Evolutionary conservation across 2,329 filamentous ascomycete species (phyloP), one percentile per base, ranked within the genome.

Genomic region (Coniochaeta ligniaria): DNA sequence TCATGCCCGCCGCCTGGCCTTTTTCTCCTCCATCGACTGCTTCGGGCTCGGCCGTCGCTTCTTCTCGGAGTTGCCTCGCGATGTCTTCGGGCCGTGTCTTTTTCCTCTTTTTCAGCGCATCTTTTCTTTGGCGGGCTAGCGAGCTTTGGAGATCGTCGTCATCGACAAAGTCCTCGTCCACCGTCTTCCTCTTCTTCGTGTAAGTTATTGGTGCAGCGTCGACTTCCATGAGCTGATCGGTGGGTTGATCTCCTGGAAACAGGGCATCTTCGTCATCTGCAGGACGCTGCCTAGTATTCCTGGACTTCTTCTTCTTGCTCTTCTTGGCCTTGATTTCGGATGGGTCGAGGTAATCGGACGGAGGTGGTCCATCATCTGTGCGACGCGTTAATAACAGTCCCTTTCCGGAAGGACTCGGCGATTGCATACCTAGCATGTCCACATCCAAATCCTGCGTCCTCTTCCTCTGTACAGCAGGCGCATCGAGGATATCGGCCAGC

Each of bases 301-400:
- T 94, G 35, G 85, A 83, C 75, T 94, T 95, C 78, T 94, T 96
- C 74, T 87, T 97, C 76, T 96, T 97, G 0, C 91, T 88, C 73
- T 96, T 99, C 76, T 92, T 96, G 64, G 98, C 83, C 74, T 97
- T 99, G 69, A 97, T 84, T 67, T 95, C 89, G 1, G 90, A 90
- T 17, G 88, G 77, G 63, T 96, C 92, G 64, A 96, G 80, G 72
- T 99, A 99, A 72, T 99, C 95, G 20, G 93, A 96, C 17, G 87
- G 87, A 9, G 83, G 80, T 50, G 90, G 85, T 1, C 66, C 68
- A 43, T 69, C 66, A 20, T 87, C 83, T 71, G 81, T 72, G 6
- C 3, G 24, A 6, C 17, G n/a, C 17, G 47, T 52, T 52, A 52
- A 58, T 78, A 66, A 17, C 66, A 58, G 55, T 7, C 66, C 20